These are phyloP conservation scores for Zygnema cylindricum DNA, from an alignment of 139 green algal species.

Conservation along the genomic window DNA sequence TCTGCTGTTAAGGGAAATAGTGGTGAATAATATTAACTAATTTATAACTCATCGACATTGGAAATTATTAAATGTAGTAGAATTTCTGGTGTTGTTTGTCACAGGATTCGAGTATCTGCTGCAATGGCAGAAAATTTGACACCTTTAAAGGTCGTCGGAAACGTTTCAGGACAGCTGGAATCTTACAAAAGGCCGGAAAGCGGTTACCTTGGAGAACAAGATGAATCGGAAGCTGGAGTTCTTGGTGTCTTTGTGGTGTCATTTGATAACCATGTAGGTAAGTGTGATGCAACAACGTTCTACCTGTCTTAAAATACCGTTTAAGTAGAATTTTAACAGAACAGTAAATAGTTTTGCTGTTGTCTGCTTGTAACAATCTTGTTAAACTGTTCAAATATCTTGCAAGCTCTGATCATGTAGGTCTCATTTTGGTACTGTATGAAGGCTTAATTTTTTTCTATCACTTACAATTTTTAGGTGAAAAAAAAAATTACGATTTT, in stretches of 20 bases:
- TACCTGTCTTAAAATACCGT: neutral
- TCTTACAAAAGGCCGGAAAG: neutral
- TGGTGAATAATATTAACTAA: neutral
- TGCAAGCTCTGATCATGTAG: neutral
- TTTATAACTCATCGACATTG: no score
- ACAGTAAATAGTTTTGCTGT: neutral
- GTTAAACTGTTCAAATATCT: neutral
- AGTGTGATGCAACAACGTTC: neutral
- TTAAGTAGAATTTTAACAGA: neutral
- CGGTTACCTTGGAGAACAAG: neutral
- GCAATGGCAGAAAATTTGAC: neutral
- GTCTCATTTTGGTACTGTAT: neutral
- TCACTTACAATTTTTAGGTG: neutral
- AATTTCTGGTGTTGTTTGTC: neutral
- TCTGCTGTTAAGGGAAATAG: neutral
- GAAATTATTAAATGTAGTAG: neutral
- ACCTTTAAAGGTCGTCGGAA: neutral
- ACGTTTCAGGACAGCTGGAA: neutral
- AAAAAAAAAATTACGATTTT: neutral
- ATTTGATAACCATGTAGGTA: conserved; percentile 20
- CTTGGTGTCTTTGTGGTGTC: neutral
- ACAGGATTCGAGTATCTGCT: neutral
- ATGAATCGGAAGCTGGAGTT: neutral
- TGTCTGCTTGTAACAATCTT: neutral
- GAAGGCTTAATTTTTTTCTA: neutral